A percentile compares a stretch with the other conserved stretches of the same genome.
phyloP scores from a whole-genome alignment of 225 moss, liverwort and hornwort genomes.

The Straminergon stramineum region DNA sequence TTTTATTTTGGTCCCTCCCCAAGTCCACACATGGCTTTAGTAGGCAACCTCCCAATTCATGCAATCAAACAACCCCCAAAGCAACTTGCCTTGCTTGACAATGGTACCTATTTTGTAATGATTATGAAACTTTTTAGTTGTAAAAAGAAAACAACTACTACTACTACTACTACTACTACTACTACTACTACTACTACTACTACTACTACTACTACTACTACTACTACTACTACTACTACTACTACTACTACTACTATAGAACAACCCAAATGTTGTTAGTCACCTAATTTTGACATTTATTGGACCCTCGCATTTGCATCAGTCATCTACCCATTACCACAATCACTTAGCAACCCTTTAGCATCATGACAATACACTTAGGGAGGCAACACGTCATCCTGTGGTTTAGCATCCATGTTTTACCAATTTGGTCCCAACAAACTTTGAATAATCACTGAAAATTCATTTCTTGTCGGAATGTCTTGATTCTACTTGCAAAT shows the following conservation, averaged over 20 bases:
- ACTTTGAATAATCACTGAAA: not conserved
- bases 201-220: too few species aligned
- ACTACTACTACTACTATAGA: too few species aligned
- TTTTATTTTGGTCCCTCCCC: not conserved
- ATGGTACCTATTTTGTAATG: not conserved
- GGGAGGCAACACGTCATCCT: accelerated
- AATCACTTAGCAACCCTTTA: not conserved
- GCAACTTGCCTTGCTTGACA: not conserved
- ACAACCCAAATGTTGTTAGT: too few species aligned
- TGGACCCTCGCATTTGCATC: too few species aligned
- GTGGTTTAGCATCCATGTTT: not conserved
- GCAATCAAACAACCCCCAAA: not conserved
- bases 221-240: too few species aligned
- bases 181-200: too few species aligned
- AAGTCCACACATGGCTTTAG: not conserved
- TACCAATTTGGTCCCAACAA: not conserved
- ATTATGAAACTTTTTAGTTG: not conserved
- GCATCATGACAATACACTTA: too few species aligned
- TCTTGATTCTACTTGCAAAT: not conserved
- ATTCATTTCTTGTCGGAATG: not conserved
- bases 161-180: too few species aligned
- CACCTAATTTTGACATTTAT: too few species aligned
- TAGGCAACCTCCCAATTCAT: not conserved
- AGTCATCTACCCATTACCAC: not conserved
- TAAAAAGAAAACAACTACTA: not conserved